phyloP scores from a whole-genome alignment of 2,329 filamentous ascomycete genomes.

The Microthyrium microscopicum region DNA sequence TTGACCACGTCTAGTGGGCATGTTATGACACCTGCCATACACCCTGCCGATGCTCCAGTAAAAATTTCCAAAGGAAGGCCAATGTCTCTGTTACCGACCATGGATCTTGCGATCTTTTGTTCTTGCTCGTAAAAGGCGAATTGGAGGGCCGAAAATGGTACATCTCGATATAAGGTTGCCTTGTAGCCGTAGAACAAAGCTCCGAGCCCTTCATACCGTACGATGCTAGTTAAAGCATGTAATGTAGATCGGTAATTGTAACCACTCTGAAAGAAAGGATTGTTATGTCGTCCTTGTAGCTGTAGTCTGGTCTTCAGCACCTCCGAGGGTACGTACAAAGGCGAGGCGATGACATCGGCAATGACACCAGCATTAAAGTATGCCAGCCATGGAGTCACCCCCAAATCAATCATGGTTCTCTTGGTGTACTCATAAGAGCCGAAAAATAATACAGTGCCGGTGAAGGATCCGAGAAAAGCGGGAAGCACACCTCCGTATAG shows the following conservation, averaged over 20 bases:
- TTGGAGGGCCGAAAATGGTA: constrained; percentile 90
- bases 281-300: constrained; percentile 87
- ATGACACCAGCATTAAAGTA: constrained; percentile 81
- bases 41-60: constrained; percentile 78
- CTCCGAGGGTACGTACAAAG: constrained; percentile 92
- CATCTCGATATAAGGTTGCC: constrained; percentile 81
- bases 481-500: constrained; percentile 89
- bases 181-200: constrained; percentile 96
- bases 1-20: constrained; percentile 96
- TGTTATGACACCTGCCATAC: constrained; percentile 83
- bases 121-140: constrained; percentile 98
- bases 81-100: constrained; percentile 55
- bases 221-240: constrained; percentile 74
- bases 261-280: constrained; percentile 80
- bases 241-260: constrained; percentile 87
- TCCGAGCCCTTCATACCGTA: constrained; percentile 61
- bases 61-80: constrained; percentile 71
- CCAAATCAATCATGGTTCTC: constrained; percentile 67
- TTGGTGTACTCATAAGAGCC: constrained; percentile 95
- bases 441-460: constrained; percentile 88
- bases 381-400: constrained; percentile 64
- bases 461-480: constrained; percentile 80
- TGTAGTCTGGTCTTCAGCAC: constrained; percentile 95
- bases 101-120: constrained; percentile 62
- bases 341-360: constrained; percentile 78